Evolutionary conservation across 805 yeast genomes (phyloP).

Genomic region (Pichia insulana): DNA sequence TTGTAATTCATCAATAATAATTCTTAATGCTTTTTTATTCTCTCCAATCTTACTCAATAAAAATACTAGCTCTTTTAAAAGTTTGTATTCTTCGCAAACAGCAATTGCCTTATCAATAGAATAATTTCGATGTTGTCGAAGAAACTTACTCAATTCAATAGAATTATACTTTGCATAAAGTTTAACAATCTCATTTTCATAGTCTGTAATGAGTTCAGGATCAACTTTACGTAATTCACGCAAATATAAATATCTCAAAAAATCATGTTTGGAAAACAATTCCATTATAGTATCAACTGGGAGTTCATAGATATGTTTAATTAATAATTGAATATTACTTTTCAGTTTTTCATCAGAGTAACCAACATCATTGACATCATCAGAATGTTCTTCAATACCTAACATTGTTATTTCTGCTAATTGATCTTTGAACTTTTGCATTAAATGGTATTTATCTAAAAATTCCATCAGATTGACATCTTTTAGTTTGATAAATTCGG

Average conservation of each 20-base stretch:
- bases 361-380: too few species aligned
- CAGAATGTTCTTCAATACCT: constrained; percentile 16
- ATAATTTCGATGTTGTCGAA: constrained; percentile 52
- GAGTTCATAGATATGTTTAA: constrained; percentile 58
- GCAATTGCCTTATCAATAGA: constrained; percentile 63
- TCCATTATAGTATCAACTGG: constrained; percentile 43
- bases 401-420: constrained; percentile 46
- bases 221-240: constrained; percentile 51
- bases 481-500: constrained; percentile 47
- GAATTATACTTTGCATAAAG: constrained; percentile 59
- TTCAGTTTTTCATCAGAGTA: constrained; percentile 27
- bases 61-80: constrained; percentile 68
- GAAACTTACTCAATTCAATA: constrained; percentile 45
- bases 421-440: constrained; percentile 38
- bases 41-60: constrained; percentile 79
- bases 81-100: constrained; percentile 46
- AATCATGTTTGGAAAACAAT: constrained; percentile 34
- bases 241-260: constrained; percentile 57
- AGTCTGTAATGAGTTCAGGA: constrained; percentile 42
- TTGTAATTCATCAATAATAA: constrained; percentile 67
- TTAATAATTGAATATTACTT: constrained; percentile 45
- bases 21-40: constrained; percentile 59
- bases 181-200: constrained; percentile 59
- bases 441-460: constrained; percentile 53
- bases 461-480: constrained; percentile 50